A percentile compares a stretch with the other conserved stretches of the same genome.
Conservation (phyloP, 768 basidiomycete species). For the Rhodotorula paludigena region DNA sequence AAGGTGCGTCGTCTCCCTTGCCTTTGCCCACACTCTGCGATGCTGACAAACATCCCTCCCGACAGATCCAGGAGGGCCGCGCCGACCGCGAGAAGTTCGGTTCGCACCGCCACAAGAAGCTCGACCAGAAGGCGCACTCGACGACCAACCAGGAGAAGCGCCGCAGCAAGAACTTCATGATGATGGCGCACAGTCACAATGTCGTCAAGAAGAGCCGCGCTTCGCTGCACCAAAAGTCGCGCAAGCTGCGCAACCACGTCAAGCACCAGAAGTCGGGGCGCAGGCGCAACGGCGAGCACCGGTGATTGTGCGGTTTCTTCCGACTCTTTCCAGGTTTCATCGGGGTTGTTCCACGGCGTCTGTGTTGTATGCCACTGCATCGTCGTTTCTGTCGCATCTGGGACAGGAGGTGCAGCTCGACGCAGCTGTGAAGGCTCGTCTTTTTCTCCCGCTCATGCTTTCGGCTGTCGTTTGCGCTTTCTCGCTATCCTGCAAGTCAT, state of each 20-base stretch:
- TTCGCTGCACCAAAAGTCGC: constrained; percentile 30
- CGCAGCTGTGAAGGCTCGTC: too few relatives aligned
- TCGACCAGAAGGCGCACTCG: constrained; percentile 40
- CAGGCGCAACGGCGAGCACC: constrained; percentile 16
- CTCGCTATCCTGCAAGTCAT: too few relatives aligned
- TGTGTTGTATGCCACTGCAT: too few relatives aligned
- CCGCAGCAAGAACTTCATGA: constrained; percentile 36
- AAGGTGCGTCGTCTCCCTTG: constrained; percentile 45
- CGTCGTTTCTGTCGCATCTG: too few relatives aligned
- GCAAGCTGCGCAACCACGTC: constrained; percentile 25
- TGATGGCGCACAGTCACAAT: constrained; percentile 24
- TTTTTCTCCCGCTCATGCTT: not conserved
- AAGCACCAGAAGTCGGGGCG: constrained; percentile 12
- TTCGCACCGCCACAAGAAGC: constrained; percentile 41
- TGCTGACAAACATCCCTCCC: not conserved
- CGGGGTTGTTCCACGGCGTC: too few relatives aligned
- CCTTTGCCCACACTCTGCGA: not conserved
- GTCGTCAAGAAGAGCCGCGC: constrained; percentile 18
- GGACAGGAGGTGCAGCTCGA: too few relatives aligned
- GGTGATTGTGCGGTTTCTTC: too few relatives aligned
- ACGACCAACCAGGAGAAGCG: constrained; percentile 39
- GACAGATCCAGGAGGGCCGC: constrained; percentile 71
- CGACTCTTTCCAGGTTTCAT: not conserved
- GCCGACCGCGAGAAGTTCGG: constrained; percentile 94
- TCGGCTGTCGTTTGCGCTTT: not conserved